A percentile compares a stretch with the other conserved stretches of the same genome.
Evolutionary conservation across 148 eudicot genomes (phyloP).

Genomic region (Dysphania ambrosioides): DNA sequence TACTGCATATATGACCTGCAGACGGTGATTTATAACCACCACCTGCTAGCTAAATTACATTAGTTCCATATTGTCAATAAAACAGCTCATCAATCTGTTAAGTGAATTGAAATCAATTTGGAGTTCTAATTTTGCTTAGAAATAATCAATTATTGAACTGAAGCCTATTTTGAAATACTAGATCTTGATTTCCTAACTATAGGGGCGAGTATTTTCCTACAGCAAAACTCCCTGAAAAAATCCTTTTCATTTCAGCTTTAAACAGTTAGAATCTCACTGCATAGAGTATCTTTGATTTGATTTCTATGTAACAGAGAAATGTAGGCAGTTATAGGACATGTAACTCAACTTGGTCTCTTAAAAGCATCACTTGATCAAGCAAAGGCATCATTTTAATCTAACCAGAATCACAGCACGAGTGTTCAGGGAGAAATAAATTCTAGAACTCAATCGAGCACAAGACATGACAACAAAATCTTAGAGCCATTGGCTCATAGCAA

Average conservation of each 20-base stretch:
- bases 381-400: background rate
- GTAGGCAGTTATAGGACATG: background rate
- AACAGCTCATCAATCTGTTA: background rate
- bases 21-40: background rate
- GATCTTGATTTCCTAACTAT: background rate
- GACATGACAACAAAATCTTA: background rate
- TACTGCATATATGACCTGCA: background rate
- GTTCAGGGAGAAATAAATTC: background rate
- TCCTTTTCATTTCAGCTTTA: background rate
- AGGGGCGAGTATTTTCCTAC: background rate
- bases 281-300: no score
- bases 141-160: background rate
- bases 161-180: background rate
- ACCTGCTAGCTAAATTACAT: background rate
- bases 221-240: background rate
- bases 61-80: background rate
- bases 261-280: background rate
- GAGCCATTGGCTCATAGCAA: background rate
- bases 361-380: background rate
- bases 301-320: no score
- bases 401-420: background rate
- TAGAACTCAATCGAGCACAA: background rate
- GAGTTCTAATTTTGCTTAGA: background rate
- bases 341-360: background rate
- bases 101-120: background rate